Base-by-base conservation (phyloP, 257 asterid genomes). In the Solanum peruvianum region DNA sequence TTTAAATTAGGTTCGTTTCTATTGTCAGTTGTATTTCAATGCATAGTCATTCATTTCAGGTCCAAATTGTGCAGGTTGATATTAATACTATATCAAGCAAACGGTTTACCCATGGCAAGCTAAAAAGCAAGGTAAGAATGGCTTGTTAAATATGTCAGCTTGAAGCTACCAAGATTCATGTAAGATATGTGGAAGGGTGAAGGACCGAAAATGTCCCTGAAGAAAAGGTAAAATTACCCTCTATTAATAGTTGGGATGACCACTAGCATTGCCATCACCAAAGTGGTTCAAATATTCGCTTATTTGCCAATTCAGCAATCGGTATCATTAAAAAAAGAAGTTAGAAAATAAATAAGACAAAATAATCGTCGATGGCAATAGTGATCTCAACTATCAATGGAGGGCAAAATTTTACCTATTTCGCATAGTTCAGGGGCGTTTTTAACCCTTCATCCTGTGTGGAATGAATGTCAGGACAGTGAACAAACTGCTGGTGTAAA, bases 51-150 rank as follows among this genome's bases (percentile, higher is more conserved):
- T 82, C 64, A 52, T 82, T 82, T 82, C 70, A 47, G 85, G 67
- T 42, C 80, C 85, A 85, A 75, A 56, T 85, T 82, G 31, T 87
- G 64, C 95, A 94, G 96, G 92, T 93, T 33, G 83, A 80, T 82
- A 45, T 23, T 77, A 86, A 87, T 84, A 80, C 89, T 81, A 60
- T 78, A 87, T 70, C 91, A 42, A 82, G 87, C 60, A 88, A 56
- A 88, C 82, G 66, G 56, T 42, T 67, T 49, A 84, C 85, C 87
- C 89, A 87, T 77, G 87, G 87, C 86, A 91, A 73, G 91, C 90
- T 85, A 44, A 88, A 69, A 62, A 87, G 73, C 44, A 88, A 91
- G 96, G 98, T 93, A 37, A 87, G 89, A 29, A 56, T 70, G 14
- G 37, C 49, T 83, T 89, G 71, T 81, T 73, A 37, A 35, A 37